Evolutionary conservation across 768 basidiomycete genomes (phyloP).

Genomic region (Sistotremastrum suecicum): DNA sequence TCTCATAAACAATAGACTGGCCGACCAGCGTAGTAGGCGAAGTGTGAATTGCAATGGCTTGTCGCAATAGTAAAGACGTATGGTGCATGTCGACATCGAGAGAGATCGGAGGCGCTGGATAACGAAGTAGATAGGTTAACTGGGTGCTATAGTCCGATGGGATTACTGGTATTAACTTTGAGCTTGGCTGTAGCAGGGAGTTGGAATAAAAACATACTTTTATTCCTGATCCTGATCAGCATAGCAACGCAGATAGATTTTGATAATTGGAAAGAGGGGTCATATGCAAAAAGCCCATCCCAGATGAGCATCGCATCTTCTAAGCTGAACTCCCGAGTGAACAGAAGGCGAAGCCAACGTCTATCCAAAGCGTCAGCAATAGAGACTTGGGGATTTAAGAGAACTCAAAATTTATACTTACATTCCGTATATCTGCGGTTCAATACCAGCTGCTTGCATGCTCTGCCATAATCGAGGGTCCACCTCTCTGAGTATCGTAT

Average conservation of each 20-base stretch:
- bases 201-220: conserved; percentile 36
- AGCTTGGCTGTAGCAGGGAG: not conserved
- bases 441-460: conserved; percentile 70
- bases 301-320: conserved; percentile 75
- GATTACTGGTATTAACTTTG: conserved; percentile 42
- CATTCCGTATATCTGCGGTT: conserved; percentile 97
- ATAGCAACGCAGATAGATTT: conserved; percentile 89
- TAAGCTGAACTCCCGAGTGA: conserved; percentile 85
- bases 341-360: conserved; percentile 87
- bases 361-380: conserved; percentile 24
- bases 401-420: conserved; percentile 24
- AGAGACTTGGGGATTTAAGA: not conserved
- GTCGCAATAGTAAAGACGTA: conserved; percentile 58
- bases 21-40: conserved; percentile 64
- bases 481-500: conserved; percentile 50
- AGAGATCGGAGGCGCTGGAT: conserved; percentile 43
- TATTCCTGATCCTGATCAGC: conserved; percentile 86
- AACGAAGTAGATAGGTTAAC: conserved; percentile 73
- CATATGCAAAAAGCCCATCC: conserved; percentile 90
- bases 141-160: conserved; percentile 78
- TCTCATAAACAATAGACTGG: conserved; percentile 68
- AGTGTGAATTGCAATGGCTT: conserved; percentile 69
- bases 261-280: conserved; percentile 61
- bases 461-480: conserved; percentile 70
- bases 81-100: conserved; percentile 33